Evolutionary conservation across 2,329 filamentous ascomycete genomes (phyloP), one percentile per base, ranked within the genome.

Genomic region (Myriosclerotinia duriaeana): DNA sequence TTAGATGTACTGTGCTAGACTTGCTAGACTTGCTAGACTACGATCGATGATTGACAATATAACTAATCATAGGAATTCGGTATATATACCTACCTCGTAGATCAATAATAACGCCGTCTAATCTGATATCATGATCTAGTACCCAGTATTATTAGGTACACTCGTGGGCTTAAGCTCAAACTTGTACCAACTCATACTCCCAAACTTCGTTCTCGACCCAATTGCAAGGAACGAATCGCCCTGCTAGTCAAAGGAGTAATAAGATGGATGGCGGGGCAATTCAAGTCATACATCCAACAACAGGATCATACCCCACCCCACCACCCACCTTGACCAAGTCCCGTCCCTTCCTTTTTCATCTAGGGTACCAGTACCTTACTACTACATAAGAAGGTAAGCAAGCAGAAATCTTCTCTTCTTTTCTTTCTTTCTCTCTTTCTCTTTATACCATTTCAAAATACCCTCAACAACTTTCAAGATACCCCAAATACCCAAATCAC

Each of bases 161-260:
- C 38, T 42, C 15, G 12, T 12, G 17, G 40, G 26, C 22, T 46
- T 44, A 20, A 20, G 26, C 17, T 34, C 26, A 22, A 58, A 46
- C 55, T 58, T 26, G 55, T 42, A 58, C 15, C 55, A 58, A 34
- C 40, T 46, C 40, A 58, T 58, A 30, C 38, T 15, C 22, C 26
- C 34, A 46, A 58, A 44, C 2, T 46, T 34, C 46, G 26, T 46
- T n/a, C 42, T 58, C 22, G 55, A 17, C 17, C 55, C 40, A 44
- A 59, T 59, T n/a, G 55, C 55, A 59, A 59, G 55, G 40, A 59
- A n/a, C 17, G 8, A 59, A 46, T n/a, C 55, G 40, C 55, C n/a
- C 55, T 30, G 15, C 40, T 46, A 59, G 40, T 14, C 55, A 46
- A 30, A 46, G 22, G n/a, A 20, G 55, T 59, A 40, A 26, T 26